Percentiles rank a stretch among this genome's conserved stretches.
Conservation (phyloP, 2,329 filamentous ascomycete genomes). For the Lachnellula cervina region DNA sequence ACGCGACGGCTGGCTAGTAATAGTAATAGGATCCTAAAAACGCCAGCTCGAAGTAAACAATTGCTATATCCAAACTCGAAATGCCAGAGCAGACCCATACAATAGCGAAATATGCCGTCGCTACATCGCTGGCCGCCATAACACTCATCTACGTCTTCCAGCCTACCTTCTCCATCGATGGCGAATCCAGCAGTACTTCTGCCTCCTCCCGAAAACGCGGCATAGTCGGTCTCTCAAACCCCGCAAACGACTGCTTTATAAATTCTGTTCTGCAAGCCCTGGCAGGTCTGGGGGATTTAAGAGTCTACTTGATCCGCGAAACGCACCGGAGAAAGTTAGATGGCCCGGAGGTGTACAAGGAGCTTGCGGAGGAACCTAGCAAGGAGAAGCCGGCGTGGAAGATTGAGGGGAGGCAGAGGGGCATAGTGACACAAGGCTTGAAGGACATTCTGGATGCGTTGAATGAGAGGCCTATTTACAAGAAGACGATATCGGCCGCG, state of each 20-base stretch:
- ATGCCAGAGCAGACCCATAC: slow-evolving; percentile 83
- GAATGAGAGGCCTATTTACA: slow-evolving; percentile 89
- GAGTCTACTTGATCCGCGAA: slow-evolving; percentile 88
- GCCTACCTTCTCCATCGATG: slow-evolving; percentile 93
- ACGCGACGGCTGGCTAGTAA: too few species aligned
- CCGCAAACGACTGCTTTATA: slow-evolving; percentile 95
- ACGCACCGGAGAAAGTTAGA: slow-evolving; percentile 79
- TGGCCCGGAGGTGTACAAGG: slow-evolving; percentile 68
- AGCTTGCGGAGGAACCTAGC: slow-evolving; percentile 48
- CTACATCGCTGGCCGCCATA: slow-evolving; percentile 89
- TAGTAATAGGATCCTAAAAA: not conserved
- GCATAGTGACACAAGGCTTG: slow-evolving; percentile 76
- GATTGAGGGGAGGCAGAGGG: slow-evolving; percentile 66
- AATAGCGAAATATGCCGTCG: slow-evolving; percentile 88
- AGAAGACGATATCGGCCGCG: slow-evolving; percentile 87
- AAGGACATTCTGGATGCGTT: slow-evolving; percentile 90
- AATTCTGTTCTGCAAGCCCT: slow-evolving; percentile 94
- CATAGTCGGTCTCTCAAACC: slow-evolving; percentile 82
- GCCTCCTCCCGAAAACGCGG: slow-evolving; percentile 65
- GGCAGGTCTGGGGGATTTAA: slow-evolving; percentile 82
- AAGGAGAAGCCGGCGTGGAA: slow-evolving; percentile 52
- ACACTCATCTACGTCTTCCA: slow-evolving; percentile 96
- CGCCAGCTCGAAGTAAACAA: not conserved
- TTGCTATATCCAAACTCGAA: slow-evolving; percentile 1
- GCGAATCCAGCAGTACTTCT: slow-evolving; percentile 57